phyloP scores from a whole-genome alignment of 176 grass and related monocot species.

The Aechmea fasciata region DNA sequence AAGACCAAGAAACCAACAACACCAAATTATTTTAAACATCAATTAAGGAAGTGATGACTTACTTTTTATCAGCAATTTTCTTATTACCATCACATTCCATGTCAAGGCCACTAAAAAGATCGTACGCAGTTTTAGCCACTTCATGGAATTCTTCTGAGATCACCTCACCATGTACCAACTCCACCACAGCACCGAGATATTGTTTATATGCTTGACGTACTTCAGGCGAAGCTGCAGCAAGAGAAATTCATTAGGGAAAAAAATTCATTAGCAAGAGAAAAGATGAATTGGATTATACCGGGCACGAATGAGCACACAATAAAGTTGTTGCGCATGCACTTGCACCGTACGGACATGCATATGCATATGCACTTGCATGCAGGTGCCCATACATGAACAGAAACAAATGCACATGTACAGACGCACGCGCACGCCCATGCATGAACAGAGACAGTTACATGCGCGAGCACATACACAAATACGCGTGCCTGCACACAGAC shows the following conservation, averaged over 20 bases:
- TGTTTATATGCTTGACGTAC: slow-evolving; percentile 75
- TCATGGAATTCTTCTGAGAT: slow-evolving; percentile 67
- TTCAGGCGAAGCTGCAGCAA: slow-evolving; percentile 53
- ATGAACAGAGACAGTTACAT: no score
- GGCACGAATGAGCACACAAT: no score
- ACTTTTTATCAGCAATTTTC: slow-evolving; percentile 34
- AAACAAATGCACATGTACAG: no score
- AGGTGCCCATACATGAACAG: no score
- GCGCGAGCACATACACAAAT: no score
- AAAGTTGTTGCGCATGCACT: no score
- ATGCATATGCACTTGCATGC: no score
- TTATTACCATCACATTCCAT: slow-evolving; percentile 17
- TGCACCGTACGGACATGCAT: no score
- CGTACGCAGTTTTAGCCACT: slow-evolving; percentile 55
- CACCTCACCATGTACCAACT: slow-evolving; percentile 71
- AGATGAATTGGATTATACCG: background rate
- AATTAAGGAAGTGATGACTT: background rate
- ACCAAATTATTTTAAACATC: background rate
- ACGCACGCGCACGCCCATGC: no score
- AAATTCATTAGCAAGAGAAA: slow-evolving; percentile 8
- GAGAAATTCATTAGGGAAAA: slow-evolving; percentile 15
- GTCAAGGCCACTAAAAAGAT: slow-evolving; percentile 37
- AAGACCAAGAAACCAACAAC: background rate
- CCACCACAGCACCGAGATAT: slow-evolving; percentile 58
- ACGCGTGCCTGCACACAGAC: no score